Conservation (phyloP, 2,329 filamentous ascomycete genomes). For the Ophiocordyceps camponoti-floridani region DNA sequence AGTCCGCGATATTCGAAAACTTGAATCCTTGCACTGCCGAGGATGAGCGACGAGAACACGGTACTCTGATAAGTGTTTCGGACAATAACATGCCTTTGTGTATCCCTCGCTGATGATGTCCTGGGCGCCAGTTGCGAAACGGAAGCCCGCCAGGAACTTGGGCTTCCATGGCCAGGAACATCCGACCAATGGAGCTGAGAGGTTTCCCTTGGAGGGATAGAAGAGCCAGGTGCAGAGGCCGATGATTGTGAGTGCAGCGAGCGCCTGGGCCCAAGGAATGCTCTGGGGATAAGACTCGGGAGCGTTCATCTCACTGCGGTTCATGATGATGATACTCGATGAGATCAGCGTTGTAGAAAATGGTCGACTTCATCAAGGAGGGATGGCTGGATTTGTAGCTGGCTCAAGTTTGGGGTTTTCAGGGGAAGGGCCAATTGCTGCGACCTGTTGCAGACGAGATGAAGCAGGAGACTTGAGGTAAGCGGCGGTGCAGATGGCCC, state of each 20-base stretch:
- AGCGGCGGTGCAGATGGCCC: not conserved
- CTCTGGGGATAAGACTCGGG: not conserved
- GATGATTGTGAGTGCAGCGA: slow-evolving; percentile 1
- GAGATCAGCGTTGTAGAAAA: no score
- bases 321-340: not conserved
- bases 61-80: not conserved
- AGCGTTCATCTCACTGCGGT: not conserved
- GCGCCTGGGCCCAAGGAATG: not conserved
- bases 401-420: not conserved
- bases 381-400: no score
- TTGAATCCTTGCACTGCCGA: slow-evolving; percentile 2
- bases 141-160: slow-evolving; percentile 1
- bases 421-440: not conserved
- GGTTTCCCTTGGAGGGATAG: not conserved
- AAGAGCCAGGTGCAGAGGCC: not conserved
- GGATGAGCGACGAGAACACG: not conserved
- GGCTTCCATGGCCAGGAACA: slow-evolving; percentile 2
- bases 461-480: not conserved
- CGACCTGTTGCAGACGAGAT: not conserved
- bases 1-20: slow-evolving; percentile 2
- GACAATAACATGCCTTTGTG: not conserved
- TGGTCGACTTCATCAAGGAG: no score
- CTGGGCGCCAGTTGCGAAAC: slow-evolving; percentile 1
- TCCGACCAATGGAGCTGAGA: slow-evolving; percentile 2
- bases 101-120: slow-evolving; percentile 3